phyloP scores from a whole-genome alignment of 495 filamentous ascomycete genomes.

The Penicillium riverlandense region DNA sequence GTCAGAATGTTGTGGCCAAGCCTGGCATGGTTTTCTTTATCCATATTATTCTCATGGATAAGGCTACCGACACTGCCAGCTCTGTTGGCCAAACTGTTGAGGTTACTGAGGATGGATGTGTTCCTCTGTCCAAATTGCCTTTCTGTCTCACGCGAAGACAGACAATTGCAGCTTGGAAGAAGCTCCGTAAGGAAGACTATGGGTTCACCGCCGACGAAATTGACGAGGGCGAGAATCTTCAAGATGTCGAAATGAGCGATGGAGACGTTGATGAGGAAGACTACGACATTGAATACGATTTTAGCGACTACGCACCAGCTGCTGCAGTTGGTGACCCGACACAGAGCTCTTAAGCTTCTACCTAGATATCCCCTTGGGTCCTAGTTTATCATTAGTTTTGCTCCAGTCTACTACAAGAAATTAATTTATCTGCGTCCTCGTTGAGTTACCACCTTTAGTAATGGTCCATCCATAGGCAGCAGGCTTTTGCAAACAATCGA shows the following conservation, averaged over 20 bases:
- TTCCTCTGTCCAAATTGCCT: constrained; percentile 15
- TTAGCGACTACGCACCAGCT: constrained; percentile 11
- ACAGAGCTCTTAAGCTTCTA: constrained; percentile 1
- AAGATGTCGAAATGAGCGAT: constrained; percentile 14
- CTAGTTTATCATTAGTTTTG: too few relatives aligned
- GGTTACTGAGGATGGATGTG: constrained; percentile 14
- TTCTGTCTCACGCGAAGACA: constrained; percentile 17
- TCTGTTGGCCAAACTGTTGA: constrained; percentile 17
- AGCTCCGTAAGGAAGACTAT: constrained; percentile 17
- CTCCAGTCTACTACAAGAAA: too few relatives aligned
- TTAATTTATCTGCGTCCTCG: too few relatives aligned
- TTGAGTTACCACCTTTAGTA: too few relatives aligned
- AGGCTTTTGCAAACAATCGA: too few relatives aligned
- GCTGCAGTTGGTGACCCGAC: constrained; percentile 14
- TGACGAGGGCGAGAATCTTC: constrained; percentile 15
- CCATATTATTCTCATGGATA: constrained; percentile 22
- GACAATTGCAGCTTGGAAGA: constrained; percentile 19
- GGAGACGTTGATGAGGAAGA: constrained; percentile 16
- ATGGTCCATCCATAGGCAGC: too few relatives aligned
- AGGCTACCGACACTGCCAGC: constrained; percentile 18
- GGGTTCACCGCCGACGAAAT: constrained; percentile 11
- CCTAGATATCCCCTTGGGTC: too few relatives aligned
- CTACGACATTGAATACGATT: constrained; percentile 19
- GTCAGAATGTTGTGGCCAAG: constrained; percentile 14
- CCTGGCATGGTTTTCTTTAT: constrained; percentile 20